Evolutionary conservation across 2,329 filamentous ascomycete species (phyloP), one percentile per base, ranked within the genome.

Genomic region (Chaetomium sp.): DNA sequence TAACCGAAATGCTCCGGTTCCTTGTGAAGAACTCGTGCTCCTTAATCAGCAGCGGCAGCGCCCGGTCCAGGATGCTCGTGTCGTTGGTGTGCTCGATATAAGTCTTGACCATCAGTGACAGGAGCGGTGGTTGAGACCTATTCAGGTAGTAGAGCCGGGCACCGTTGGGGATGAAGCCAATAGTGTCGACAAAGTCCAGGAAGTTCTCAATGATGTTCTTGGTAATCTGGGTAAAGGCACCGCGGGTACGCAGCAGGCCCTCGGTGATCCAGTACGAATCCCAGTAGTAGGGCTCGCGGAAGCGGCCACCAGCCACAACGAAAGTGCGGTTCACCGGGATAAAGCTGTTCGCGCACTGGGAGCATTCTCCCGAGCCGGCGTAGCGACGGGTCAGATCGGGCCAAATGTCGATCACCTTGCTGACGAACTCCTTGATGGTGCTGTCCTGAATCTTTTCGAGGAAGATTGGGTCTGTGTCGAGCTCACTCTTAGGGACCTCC

Each of bases 251-350:
- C 37, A 87, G 69, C 32, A 88, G 73, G 32, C 85, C 85, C 69
- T 85, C 79, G 47, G 87, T 63, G 49, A 87, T 85, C 83, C 82
- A 86, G 71, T 80, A 87, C 36, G 81, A 84, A 67, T 87, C 84
- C 84, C 84, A 87, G 68, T 87, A 87, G 66, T 87, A 88, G 1
- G 82, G 78, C 68, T 88, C 85, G 37, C 84, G 76, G 73, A 88
- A 88, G 35, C 85, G 81, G n/a, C 85, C 84, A 10, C 84, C 84
- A 3, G 84, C 84, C 12, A 88, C 78, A n/a, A 88, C 82, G 64
- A 88, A 87, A 3, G 82, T 84, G 55, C 81, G 79, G 63, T 85
- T 85, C 57, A 87, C 66, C 6, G 83, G 81, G 54, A 87, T 80
- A 69, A 85, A 87, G 66, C 83, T 86, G 62, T 78, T 77, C 37